Evolutionary conservation across 805 yeast genomes (phyloP).

Genomic region (Starmerella bombi): DNA sequence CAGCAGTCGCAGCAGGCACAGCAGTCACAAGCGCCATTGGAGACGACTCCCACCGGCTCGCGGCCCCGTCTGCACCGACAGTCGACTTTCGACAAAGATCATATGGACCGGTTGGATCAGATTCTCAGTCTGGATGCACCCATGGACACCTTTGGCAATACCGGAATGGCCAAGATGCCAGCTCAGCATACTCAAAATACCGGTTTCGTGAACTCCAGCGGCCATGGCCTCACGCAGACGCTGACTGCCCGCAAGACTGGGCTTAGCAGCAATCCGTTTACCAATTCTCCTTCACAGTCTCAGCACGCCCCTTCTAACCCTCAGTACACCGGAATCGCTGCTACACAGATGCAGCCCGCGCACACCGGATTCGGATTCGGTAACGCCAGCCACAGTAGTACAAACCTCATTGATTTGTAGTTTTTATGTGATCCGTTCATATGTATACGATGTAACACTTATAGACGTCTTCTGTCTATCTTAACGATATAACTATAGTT

Average conservation of each 20-base stretch:
- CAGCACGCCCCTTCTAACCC: constrained; percentile 24
- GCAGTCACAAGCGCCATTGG: constrained; percentile 14
- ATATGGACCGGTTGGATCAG: constrained; percentile 58
- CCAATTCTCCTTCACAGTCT: constrained; percentile 50
- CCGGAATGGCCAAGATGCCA: constrained; percentile 72
- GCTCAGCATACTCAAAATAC: constrained; percentile 81
- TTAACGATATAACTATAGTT: too few relatives aligned
- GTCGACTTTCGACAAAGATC: constrained; percentile 38
- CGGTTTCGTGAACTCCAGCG: constrained; percentile 67
- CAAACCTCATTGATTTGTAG: constrained; percentile 25
- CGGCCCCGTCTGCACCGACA: constrained; percentile 26
- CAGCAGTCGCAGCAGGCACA: constrained; percentile 19
- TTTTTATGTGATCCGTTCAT: not conserved
- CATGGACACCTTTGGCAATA: constrained; percentile 83
- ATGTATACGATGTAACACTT: too few relatives aligned
- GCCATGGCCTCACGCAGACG: constrained; percentile 47
- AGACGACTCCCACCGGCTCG: constrained; percentile 12
- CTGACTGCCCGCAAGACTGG: constrained; percentile 21
- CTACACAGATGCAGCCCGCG: constrained; percentile 57
- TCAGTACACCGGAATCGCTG: constrained; percentile 57
- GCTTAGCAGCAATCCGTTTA: constrained; percentile 12
- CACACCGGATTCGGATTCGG: constrained; percentile 94
- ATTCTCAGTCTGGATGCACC: constrained; percentile 80
- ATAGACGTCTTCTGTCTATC: too few relatives aligned
- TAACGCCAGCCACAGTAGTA: constrained; percentile 38